A percentile compares a stretch with the other conserved stretches of the same genome.
Evolutionary conservation across 805 yeast species (phyloP).

Genomic region (Blastobotrys terrestris): DNA sequence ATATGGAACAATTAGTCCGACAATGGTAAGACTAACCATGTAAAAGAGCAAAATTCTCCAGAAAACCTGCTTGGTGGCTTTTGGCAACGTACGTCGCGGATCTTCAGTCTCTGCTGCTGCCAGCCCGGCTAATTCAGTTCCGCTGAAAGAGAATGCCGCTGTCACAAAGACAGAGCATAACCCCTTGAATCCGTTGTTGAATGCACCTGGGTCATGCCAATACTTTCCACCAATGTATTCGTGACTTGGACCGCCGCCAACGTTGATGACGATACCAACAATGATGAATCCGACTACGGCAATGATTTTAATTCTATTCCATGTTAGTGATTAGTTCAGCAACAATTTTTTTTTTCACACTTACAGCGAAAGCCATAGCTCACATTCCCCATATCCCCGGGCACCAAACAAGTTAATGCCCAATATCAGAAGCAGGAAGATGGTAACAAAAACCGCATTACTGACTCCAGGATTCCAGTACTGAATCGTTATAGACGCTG

Average conservation of each 20-base stretch:
- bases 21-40: constrained; percentile 49
- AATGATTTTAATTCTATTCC: constrained; percentile 59
- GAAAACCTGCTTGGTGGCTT: constrained; percentile 74
- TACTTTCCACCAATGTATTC: constrained; percentile 51
- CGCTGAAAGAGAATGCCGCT: constrained; percentile 73
- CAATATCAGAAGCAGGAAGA: constrained; percentile 46
- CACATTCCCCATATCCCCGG: constrained; percentile 56
- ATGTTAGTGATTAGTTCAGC: too few species aligned
- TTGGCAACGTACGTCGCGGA: constrained; percentile 62
- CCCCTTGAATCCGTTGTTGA: constrained; percentile 64
- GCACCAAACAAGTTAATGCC: constrained; percentile 50
- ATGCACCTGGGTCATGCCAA: constrained; percentile 58
- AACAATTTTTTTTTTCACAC: too few species aligned
- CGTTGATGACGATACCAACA: constrained; percentile 43
- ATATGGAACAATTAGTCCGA: constrained; percentile 70
- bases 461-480: constrained; percentile 48
- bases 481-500: constrained; percentile 49
- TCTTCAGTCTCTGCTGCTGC: constrained; percentile 73
- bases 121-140: constrained; percentile 66
- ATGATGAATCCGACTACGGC: constrained; percentile 57
- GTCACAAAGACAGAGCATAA: constrained; percentile 67
- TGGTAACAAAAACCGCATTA: constrained; percentile 50
- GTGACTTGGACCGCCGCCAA: constrained; percentile 55
- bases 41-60: constrained; percentile 76
- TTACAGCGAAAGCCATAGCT: too few species aligned